Evolutionary conservation across 305 asterid genomes (phyloP), one percentile per base, ranked within the genome.

Genomic region (Solanum aculeatissimum): DNA sequence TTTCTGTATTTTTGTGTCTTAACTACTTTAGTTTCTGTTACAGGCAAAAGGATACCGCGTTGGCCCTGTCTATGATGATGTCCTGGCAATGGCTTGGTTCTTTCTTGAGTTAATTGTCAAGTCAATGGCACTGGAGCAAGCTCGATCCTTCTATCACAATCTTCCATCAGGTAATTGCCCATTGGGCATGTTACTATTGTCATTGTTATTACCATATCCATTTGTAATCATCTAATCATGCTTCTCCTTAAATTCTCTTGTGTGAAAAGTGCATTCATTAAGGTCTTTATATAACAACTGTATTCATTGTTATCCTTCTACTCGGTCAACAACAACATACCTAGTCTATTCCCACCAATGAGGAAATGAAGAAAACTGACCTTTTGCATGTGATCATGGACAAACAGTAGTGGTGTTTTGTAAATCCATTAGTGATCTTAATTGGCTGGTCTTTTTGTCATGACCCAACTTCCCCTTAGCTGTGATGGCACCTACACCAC

Each of bases 71-170:
- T 97, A 97, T 25, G 99, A 97, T 92, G 99, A 97, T 89, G 99
- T 97, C 81, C 88, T 97, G 94, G 98, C 99, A 83, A 97, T 97
- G 99, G 99, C 98, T 87, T 97, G 99, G 98, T 95, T 97, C 91
- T 97, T 97, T 87, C 99, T 97, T 83, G 99, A 97, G 87, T 91
- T 97, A 86, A 92, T 97, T 84, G 98, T 97, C 92, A 97, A 97
- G 89, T 97, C 99, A 82, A 94, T 97, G 96, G 97, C 99, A 84
- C 87, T 97, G 87, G 99, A 97, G 95, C 99, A 95, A 93, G 89
- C 97, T 85, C 95, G 98, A 84, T 87, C 93, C 90, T 95, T 92
- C 91, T 92, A 92, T 88, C 95, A 95, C 91, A 93, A 91, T 88
- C 90, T 97, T 85, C 98, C 98, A 68, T 89, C 93, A 79, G 99